A percentile compares a stretch with the other conserved stretches of the same genome.
Evolutionary conservation across 108 stramenopile species (phyloP).

Genomic region (Asterionellopsis glacialis): DNA sequence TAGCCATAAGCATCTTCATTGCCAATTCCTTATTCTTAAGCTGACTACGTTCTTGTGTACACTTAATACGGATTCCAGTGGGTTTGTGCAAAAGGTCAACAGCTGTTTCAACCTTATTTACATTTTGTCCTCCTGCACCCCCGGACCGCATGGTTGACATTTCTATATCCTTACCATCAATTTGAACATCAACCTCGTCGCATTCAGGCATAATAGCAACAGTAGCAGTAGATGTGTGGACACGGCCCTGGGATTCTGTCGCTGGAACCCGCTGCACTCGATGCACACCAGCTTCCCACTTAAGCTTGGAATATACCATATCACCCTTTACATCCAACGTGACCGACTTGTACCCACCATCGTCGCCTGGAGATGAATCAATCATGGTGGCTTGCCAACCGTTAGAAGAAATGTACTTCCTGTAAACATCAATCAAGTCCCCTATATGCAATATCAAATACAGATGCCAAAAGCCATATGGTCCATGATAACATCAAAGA

Average conservation of each 20-base stretch:
- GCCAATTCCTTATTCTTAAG: slow-evolving; percentile 93
- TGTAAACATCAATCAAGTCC: slow-evolving; percentile 89
- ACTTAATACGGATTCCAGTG: slow-evolving; percentile 93
- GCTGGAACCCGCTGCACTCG: slow-evolving; percentile 98
- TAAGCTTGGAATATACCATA: slow-evolving; percentile 82
- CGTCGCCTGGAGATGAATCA: slow-evolving; percentile 73
- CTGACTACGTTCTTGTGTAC: slow-evolving; percentile 96
- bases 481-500: neutral
- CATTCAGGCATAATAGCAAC: slow-evolving; percentile 92
- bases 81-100: slow-evolving; percentile 94
- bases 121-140: slow-evolving; percentile 98
- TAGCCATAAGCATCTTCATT: slow-evolving; percentile 88
- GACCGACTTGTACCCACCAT: slow-evolving; percentile 90
- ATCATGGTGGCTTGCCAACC: slow-evolving; percentile 85
- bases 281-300: slow-evolving; percentile 97
- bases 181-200: slow-evolving; percentile 81
- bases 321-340: slow-evolving; percentile 83
- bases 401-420: slow-evolving; percentile 65
- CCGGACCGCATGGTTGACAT: slow-evolving; percentile 87
- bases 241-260: slow-evolving; percentile 86
- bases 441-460: slow-evolving; percentile 12
- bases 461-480: neutral
- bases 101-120: slow-evolving; percentile 99
- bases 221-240: slow-evolving; percentile 94
- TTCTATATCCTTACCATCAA: slow-evolving; percentile 84